These are phyloP conservation scores for Delonix regia DNA, from an alignment of 306 rosid species.

Conservation along the genomic window DNA sequence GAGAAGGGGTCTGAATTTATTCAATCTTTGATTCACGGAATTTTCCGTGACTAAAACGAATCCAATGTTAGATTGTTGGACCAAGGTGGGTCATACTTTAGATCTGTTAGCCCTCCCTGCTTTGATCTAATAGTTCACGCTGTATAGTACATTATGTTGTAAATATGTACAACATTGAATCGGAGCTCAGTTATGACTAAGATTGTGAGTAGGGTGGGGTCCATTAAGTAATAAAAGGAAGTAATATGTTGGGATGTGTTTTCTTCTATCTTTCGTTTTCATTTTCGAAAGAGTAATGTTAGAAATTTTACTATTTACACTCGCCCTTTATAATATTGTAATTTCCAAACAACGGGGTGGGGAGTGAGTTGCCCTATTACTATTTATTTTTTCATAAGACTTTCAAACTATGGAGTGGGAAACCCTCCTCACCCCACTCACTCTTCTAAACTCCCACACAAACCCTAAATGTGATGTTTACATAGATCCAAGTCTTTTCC, in stretches of 20 bases:
- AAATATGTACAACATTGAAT: too few species aligned
- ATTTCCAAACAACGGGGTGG: background rate
- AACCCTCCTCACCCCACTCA: too few species aligned
- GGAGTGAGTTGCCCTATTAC: too few species aligned
- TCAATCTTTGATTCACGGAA: background rate
- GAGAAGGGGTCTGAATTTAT: background rate
- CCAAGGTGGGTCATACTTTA: too few species aligned
- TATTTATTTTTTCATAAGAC: too few species aligned
- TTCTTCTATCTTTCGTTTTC: background rate
- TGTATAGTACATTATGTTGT: too few species aligned
- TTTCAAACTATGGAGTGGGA: too few species aligned
- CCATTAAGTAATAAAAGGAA: background rate
- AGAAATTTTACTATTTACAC: background rate
- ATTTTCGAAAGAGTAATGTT: background rate
- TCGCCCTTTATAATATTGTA: background rate
- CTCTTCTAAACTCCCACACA: background rate
- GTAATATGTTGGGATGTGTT: background rate
- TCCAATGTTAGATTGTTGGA: too few species aligned
- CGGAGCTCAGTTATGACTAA: background rate
- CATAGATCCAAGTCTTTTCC: background rate
- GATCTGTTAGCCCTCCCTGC: too few species aligned
- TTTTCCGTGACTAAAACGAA: too few species aligned
- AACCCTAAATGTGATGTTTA: background rate
- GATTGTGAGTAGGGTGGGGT: background rate
- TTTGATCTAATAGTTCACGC: too few species aligned